Conservation (phyloP, 257 asterid species). For the Solanum acaule region DNA sequence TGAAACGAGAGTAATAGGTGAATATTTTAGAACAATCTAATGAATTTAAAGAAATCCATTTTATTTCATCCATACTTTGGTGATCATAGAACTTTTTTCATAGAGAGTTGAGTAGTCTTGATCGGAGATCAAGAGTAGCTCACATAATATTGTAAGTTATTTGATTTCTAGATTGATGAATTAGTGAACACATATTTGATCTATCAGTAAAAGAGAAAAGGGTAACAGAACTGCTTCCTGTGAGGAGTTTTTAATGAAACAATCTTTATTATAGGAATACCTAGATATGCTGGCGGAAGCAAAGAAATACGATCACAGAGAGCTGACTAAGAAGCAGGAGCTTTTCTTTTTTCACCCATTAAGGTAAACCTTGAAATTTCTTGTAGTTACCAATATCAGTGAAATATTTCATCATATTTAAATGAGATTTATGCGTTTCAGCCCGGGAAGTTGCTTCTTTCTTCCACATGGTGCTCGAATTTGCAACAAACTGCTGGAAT, state of each 20-base stretch:
- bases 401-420: not conserved
- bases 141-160: not conserved
- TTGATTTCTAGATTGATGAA: not conserved
- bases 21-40: not conserved
- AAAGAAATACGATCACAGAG: constrained; percentile 95
- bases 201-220: not conserved
- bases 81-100: not conserved
- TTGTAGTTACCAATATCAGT: not conserved
- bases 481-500: constrained; percentile 82
- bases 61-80: not conserved
- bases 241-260: constrained; percentile 5
- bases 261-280: constrained; percentile 56
- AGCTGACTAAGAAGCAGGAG: constrained; percentile 90
- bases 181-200: not conserved
- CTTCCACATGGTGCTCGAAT: constrained; percentile 92
- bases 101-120: not conserved
- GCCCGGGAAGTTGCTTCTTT: constrained; percentile 99
- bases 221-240: not conserved
- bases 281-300: constrained; percentile 88
- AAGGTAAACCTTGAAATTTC: constrained; percentile 39
- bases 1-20: not conserved
- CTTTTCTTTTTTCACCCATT: constrained; percentile 96
- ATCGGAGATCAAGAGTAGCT: not conserved
- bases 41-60: not conserved
- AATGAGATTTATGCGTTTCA: constrained; percentile 15